phyloP scores from a whole-genome alignment of 805 yeast genomes.

The Ogataea paradorogensis region DNA sequence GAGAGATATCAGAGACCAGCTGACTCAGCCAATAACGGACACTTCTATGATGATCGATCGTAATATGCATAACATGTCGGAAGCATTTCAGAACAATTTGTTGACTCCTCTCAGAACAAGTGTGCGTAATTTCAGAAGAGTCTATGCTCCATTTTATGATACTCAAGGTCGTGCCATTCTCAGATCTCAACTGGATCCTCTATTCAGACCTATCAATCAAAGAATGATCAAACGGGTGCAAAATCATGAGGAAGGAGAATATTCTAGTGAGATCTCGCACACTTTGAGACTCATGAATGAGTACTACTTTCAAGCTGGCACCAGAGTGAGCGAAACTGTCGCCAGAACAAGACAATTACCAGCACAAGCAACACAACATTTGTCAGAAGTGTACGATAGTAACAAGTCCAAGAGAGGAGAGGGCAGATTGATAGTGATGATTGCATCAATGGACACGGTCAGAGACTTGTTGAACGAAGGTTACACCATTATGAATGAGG shows the following conservation, averaged over 20 bases:
- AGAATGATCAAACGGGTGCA: constrained; percentile 43
- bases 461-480: constrained; percentile 24
- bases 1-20: constrained; percentile 44
- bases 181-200: constrained; percentile 60
- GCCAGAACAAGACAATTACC: constrained; percentile 35
- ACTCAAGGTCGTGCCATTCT: constrained; percentile 61
- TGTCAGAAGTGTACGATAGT: constrained; percentile 37
- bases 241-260: constrained; percentile 7
- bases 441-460: constrained; percentile 33
- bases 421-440: constrained; percentile 29
- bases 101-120: constrained; percentile 49
- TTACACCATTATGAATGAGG: constrained; percentile 15
- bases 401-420: constrained; percentile 41
- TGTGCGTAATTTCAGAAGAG: constrained; percentile 45
- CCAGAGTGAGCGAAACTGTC: constrained; percentile 32
- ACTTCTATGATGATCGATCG: constrained; percentile 36
- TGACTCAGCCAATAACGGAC: constrained; percentile 52
- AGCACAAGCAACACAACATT: constrained; percentile 34
- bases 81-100: constrained; percentile 33
- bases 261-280: constrained; percentile 56
- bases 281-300: constrained; percentile 42
- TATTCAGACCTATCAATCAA: constrained; percentile 60
- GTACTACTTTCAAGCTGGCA: constrained; percentile 38
- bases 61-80: constrained; percentile 31
- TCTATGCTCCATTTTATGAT: constrained; percentile 50